Conservation (phyloP, 2,329 filamentous ascomycete species). For the Sporothrix pseudoabietina region DNA sequence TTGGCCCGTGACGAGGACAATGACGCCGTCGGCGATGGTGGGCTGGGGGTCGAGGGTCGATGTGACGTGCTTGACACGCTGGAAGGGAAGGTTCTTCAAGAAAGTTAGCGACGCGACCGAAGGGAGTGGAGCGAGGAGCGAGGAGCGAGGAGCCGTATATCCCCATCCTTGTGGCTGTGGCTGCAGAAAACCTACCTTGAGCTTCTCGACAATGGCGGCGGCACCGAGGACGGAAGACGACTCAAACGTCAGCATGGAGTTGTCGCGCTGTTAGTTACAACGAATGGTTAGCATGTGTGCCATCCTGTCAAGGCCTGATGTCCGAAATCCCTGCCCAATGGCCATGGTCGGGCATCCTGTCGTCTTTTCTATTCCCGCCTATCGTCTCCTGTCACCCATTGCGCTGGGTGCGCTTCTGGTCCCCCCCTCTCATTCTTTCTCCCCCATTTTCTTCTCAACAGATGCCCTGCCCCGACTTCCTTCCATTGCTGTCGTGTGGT, state of each 20-base stretch:
- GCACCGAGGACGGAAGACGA: conserved; percentile 65
- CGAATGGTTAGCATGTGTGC: conserved; percentile 8
- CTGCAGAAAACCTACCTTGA: conserved; percentile 58
- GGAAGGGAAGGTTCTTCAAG: conserved; percentile 71
- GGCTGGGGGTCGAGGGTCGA: conserved; percentile 83
- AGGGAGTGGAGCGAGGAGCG: too few species aligned
- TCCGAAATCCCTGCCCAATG: background rate
- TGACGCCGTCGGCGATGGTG: conserved; percentile 67
- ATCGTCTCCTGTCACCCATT: background rate
- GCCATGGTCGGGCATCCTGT: background rate
- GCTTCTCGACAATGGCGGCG: conserved; percentile 73
- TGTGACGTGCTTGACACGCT: conserved; percentile 77
- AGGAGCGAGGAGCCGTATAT: background rate
- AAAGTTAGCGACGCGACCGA: background rate
- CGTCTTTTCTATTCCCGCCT: background rate
- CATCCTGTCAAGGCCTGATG: background rate
- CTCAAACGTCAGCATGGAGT: conserved; percentile 96
- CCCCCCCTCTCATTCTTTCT: background rate
- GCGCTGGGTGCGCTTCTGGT: background rate
- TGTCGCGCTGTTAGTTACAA: conserved; percentile 60
- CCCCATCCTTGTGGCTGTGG: background rate
- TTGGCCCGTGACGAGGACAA: conserved; percentile 86
- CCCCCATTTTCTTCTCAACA: background rate
- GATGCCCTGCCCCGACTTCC: background rate
- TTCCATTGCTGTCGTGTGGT: background rate